Evolutionary conservation across 345 rosid species (phyloP).

Genomic region (Diplotaxis tenuifolia): DNA sequence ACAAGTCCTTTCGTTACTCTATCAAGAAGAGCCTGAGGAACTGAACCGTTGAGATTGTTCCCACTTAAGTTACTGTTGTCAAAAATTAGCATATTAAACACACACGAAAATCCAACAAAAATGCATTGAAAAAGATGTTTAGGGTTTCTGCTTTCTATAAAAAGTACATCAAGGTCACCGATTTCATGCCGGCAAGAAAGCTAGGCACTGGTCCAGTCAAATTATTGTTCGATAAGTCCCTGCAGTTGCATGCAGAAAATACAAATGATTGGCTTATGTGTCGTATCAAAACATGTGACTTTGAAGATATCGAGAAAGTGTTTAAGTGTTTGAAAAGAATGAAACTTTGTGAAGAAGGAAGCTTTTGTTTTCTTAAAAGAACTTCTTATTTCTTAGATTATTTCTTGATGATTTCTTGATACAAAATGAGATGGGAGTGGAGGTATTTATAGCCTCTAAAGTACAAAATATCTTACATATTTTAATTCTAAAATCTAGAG

Average conservation of each 20-base stretch:
- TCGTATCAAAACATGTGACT: background rate
- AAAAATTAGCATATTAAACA: background rate
- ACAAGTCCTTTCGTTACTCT: conserved; percentile 29
- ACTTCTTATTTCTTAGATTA: too few species aligned
- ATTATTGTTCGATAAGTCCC: conserved; percentile 49
- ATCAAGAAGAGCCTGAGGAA: conserved; percentile 37
- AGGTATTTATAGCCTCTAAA: too few species aligned
- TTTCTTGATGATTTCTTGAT: too few species aligned
- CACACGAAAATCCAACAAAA: background rate
- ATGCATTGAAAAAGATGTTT: background rate
- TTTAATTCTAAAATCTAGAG: too few species aligned
- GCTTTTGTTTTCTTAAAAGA: too few species aligned
- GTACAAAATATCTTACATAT: too few species aligned
- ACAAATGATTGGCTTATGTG: background rate
- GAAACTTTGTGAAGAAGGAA: too few species aligned
- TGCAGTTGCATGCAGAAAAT: background rate
- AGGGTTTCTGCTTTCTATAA: background rate
- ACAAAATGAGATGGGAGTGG: too few species aligned
- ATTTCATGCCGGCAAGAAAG: conserved; percentile 36
- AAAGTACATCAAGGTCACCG: conserved; percentile 40
- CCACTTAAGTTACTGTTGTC: conserved; percentile 39
- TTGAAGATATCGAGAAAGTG: too few species aligned
- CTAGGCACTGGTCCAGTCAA: conserved; percentile 45
- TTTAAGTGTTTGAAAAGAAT: too few species aligned
- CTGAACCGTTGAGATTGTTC: conserved; percentile 41